Conservation (phyloP, 768 basidiomycete species). For the Dioszegia crocea region DNA sequence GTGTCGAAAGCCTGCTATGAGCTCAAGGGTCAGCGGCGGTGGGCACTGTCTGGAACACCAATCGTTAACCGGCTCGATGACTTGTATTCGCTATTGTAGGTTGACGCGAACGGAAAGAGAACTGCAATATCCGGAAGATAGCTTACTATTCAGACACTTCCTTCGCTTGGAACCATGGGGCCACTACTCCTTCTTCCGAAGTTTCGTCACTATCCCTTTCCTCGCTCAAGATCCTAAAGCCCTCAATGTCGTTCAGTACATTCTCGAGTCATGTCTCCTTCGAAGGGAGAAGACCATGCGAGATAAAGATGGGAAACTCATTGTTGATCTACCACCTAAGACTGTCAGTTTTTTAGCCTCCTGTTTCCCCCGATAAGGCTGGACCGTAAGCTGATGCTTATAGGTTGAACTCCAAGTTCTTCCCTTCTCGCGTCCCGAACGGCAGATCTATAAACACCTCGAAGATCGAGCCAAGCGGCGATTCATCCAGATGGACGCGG, state of each 20-base stretch:
- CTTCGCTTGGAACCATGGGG: constrained; percentile 51
- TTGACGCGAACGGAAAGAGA: not conserved
- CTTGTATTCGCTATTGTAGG: constrained; percentile 68
- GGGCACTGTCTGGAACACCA: constrained; percentile 94
- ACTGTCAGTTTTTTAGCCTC: constrained; percentile 57
- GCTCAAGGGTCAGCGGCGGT: constrained; percentile 69
- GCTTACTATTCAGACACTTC: constrained; percentile 42
- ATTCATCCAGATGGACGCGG: constrained; percentile 73
- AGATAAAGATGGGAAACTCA: constrained; percentile 75
- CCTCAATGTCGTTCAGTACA: constrained; percentile 90
- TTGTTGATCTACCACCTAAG: constrained; percentile 83
- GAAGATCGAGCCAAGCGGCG: constrained; percentile 72
- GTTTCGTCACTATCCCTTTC: constrained; percentile 89
- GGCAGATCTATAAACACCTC: constrained; percentile 82
- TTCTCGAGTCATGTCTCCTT: constrained; percentile 79
- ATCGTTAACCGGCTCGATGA: constrained; percentile 93
- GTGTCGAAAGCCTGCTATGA: constrained; percentile 65
- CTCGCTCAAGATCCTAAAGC: constrained; percentile 85
- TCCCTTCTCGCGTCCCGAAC: constrained; percentile 74
- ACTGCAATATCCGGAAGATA: not conserved
- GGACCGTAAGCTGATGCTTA: constrained; percentile 1
- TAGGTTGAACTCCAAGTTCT: constrained; percentile 68
- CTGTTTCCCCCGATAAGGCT: not conserved
- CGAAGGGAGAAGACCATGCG: constrained; percentile 91
- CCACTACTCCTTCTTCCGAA: constrained; percentile 64